Percentiles rank a stretch among this genome's conserved stretches.
Evolutionary conservation across 2,329 filamentous ascomycete species (phyloP).

Genomic region (Cryoendolithus antarcticus): DNA sequence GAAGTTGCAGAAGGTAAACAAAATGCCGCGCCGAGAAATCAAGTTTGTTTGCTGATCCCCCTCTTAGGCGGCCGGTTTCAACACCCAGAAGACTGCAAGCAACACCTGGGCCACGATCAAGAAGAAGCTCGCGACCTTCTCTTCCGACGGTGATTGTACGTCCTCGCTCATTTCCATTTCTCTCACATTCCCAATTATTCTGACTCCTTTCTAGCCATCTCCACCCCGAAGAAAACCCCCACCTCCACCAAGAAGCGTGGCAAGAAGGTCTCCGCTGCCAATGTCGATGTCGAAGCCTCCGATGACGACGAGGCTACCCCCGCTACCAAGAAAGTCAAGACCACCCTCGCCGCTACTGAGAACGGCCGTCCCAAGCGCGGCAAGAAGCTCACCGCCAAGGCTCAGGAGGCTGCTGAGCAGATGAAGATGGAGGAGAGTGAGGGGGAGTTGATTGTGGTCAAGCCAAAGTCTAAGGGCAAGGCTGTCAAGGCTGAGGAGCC

Average conservation of each 20-base stretch:
- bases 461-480: neutral
- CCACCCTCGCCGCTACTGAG: constrained; percentile 3
- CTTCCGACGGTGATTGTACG: constrained; percentile 9
- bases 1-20: constrained; percentile 10
- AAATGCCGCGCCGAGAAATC: too few relatives aligned
- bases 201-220: neutral
- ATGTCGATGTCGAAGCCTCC: constrained; percentile 2
- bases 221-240: constrained; percentile 4
- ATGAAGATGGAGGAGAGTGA: constrained; percentile 3
- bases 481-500: constrained; percentile 2
- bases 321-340: constrained; percentile 10
- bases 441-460: too few relatives aligned
- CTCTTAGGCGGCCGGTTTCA: constrained; percentile 15
- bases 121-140: constrained; percentile 18
- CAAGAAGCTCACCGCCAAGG: too few relatives aligned
- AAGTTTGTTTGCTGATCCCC: too few relatives aligned
- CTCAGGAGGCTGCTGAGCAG: constrained; percentile 7
- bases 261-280: constrained; percentile 12
- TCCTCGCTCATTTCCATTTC: neutral
- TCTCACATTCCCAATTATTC: neutral
- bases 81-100: constrained; percentile 19
- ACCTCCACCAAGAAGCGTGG: constrained; percentile 16
- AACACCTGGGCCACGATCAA: constrained; percentile 25
- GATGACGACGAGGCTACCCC: neutral
- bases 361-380: constrained; percentile 4